Evolutionary conservation across 2,329 filamentous ascomycete species (phyloP), one percentile per base, ranked within the genome.

Genomic region (Claviceps arundinis): DNA sequence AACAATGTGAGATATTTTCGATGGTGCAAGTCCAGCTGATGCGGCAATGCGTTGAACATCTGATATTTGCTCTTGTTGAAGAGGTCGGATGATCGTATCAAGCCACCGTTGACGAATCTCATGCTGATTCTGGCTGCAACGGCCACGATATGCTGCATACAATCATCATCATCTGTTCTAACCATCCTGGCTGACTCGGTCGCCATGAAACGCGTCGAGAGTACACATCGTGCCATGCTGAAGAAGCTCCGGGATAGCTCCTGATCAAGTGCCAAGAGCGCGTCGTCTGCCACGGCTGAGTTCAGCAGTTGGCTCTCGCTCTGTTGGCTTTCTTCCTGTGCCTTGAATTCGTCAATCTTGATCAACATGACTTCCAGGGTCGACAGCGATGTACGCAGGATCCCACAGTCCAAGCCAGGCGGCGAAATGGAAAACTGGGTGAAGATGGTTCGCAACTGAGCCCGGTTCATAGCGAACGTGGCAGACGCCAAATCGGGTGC

Each of bases 361-460:
- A 61, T 62, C 30, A 80, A 51, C 52, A 77, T 77, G 19, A 69
- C 59, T 34, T 74, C 72, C 2, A 80, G 51, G 4, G 70, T 75
- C 6, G 73, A 69, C 4, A 81, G 55, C 1, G 70, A 68, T 17
- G 64, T 65, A 19, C 64, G 65, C 34, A 81, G 58, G 19, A 76
- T 66, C 13, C 64, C 61, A 73, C 76, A 79, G 54, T 76, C 72
- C 14, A 77, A 68, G 37, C 71, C 68, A 0, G 66, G 60, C 3
- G 69, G 67, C 2, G 65, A 62, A 11, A 66, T 64, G 11, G 72
- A 67, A 42, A 80, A 73, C 22, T 70, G 71, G 11, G 65, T 70
- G 48, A 80, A 78, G 9, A 79, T 62, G 44, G 74, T 71, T 48
- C 76, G 71, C 26, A 81, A 61, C 59, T 78, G 77, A 38, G 64